Conservation (phyloP, 441 rosid species). For the Corymbia calophylla region DNA sequence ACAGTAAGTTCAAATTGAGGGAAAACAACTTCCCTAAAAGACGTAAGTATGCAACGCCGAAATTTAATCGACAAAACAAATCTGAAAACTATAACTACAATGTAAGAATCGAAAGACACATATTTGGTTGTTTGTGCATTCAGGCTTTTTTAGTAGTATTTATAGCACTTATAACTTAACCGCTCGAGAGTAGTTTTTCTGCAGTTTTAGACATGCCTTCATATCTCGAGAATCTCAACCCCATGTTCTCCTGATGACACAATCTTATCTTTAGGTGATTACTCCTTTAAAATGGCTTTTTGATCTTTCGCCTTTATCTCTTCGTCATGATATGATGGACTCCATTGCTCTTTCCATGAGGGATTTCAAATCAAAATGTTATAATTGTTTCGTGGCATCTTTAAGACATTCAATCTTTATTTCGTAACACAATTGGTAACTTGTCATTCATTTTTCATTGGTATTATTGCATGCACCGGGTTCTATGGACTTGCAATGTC, state of each 20-base stretch:
- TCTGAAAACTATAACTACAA: not conserved
- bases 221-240: not conserved
- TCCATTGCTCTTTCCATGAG: not conserved
- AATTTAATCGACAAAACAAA: rapidly evolving
- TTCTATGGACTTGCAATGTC: not conserved
- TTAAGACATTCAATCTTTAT: not conserved
- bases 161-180: not conserved
- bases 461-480: not conserved
- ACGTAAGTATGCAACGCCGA: too few relatives aligned
- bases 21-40: not conserved
- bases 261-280: not conserved
- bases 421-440: not conserved
- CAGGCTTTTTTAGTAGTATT: not conserved
- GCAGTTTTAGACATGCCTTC: not conserved
- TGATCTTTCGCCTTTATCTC: not conserved
- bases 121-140: not conserved
- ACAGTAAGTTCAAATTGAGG: not conserved
- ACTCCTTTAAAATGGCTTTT: not conserved
- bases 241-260: not conserved
- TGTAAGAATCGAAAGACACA: not conserved
- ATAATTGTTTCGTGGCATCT: not conserved
- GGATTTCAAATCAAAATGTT: not conserved
- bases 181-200: not conserved
- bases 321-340: not conserved
- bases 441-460: not conserved